Base-by-base conservation (phyloP, 352 stramenopile species). In the Elongisporangium anandrum region DNA sequence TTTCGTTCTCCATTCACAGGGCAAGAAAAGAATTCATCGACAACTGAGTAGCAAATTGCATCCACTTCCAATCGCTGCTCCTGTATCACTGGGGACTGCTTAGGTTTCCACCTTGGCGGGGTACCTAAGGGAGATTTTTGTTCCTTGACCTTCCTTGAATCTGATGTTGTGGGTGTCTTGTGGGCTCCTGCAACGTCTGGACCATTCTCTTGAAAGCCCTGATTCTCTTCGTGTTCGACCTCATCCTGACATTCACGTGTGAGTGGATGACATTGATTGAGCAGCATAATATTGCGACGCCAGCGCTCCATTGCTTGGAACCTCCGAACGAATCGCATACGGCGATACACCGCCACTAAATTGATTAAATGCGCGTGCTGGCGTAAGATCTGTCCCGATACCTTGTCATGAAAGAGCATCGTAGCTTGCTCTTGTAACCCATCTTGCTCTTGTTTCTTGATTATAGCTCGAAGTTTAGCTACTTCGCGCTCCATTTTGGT, bases 21-120 rank as follows among this genome's bases (percentile, higher is more conserved):
- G 17, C n/a, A 54, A 23, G 69, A 77, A 24, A 84, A 57, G 23
- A 84, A 84, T 10, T 75, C 63, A 16, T 68, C 60, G 2, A 84
- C 63, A 29, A 84, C 63, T 1, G 70, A 77, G n/a, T 69, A 69
- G 52, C 70, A 84, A 23, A 84, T 66, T 15, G 71, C 68, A 24
- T 84, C 72, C 24, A 74, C 54, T 45, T 75, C 61, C n/a, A 64
- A 61, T 48, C 52, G 58, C 17, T 34, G 50, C 12, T 26, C 52
- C 13, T 41, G 5, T 8, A 41, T 15, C 29, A 2, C 4, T 52
- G 22, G 48, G 4, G 22, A 13, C 22, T 52, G 7, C 15, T 52
- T 52, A 12, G 48, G 19, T 52, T 8, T 52, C 19, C 48, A 52
- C 10, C 19, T 52, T 52, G 48, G 19, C 48, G 22, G 48, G 22